Evolutionary conservation across 2,329 filamentous ascomycete genomes (phyloP).

Genomic region (Cytospora paraplurivora): DNA sequence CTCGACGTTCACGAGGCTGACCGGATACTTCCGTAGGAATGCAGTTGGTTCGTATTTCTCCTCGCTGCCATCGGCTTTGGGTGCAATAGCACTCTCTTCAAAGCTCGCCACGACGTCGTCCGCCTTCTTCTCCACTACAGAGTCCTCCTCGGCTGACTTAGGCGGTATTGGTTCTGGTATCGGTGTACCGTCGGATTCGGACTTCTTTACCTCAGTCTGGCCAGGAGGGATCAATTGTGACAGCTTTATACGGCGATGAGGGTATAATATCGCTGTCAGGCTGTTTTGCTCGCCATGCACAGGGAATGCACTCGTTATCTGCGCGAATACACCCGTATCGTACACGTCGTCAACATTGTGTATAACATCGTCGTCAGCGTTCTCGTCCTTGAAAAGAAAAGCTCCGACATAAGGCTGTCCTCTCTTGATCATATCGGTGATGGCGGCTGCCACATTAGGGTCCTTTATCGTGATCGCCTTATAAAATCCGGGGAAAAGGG

Average conservation of each 20-base stretch:
- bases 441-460: conserved; percentile 85
- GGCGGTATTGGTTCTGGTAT: conserved; percentile 60
- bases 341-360: conserved; percentile 89
- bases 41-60: conserved; percentile 82
- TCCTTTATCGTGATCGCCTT: conserved; percentile 98
- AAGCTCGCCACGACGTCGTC: conserved; percentile 97
- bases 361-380: conserved; percentile 91
- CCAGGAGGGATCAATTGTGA: conserved; percentile 77
- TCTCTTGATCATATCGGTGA: conserved; percentile 94
- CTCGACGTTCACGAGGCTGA: conserved; percentile 93
- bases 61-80: conserved; percentile 52
- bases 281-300: conserved; percentile 82
- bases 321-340: conserved; percentile 94
- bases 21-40: conserved; percentile 87
- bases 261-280: conserved; percentile 92
- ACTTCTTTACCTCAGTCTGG: conserved; percentile 53
- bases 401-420: conserved; percentile 97
- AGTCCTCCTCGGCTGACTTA: conserved; percentile 56
- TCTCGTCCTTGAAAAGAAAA: conserved; percentile 96
- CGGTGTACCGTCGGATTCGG: conserved; percentile 45
- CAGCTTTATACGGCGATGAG: conserved; percentile 90
- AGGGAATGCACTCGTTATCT: conserved; percentile 95
- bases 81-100: conserved; percentile 74
- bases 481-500: conserved; percentile 96
- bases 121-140: conserved; percentile 64